Conservation (phyloP, 1,139 yeast genomes). For the Saccharomyces uvarum region DNA sequence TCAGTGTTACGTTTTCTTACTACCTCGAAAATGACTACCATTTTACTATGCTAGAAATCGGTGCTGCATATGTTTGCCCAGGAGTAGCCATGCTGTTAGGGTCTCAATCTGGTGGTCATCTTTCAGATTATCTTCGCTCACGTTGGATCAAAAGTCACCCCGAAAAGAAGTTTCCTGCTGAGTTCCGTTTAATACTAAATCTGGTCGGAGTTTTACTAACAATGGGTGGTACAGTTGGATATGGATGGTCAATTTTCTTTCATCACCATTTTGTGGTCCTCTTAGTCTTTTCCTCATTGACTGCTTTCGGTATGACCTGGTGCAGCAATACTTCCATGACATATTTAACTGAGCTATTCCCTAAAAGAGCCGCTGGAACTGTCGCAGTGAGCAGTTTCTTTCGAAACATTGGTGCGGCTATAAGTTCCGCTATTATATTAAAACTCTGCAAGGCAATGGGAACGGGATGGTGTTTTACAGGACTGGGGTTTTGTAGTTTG, state of each 20-base stretch:
- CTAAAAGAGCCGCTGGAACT: slow-evolving; percentile 47
- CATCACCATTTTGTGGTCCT: slow-evolving; percentile 40
- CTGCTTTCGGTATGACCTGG: slow-evolving; percentile 55
- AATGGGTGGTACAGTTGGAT: slow-evolving; percentile 43
- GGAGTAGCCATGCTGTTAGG: slow-evolving; percentile 46
- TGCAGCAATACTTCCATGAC: slow-evolving; percentile 52
- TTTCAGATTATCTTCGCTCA: slow-evolving; percentile 39
- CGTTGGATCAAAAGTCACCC: slow-evolving; percentile 27
- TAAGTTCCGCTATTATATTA: slow-evolving; percentile 44
- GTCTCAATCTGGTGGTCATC: slow-evolving; percentile 44
- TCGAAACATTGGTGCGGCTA: slow-evolving; percentile 51
- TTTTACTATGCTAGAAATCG: slow-evolving; percentile 35
- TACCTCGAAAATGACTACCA: slow-evolving; percentile 36
- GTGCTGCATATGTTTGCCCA: slow-evolving; percentile 48
- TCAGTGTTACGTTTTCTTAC: slow-evolving; percentile 45
- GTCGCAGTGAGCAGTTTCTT: slow-evolving; percentile 51
- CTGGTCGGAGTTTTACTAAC: slow-evolving; percentile 40
- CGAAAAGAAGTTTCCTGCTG: slow-evolving; percentile 34
- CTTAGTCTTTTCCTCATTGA: slow-evolving; percentile 40
- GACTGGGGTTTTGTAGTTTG: slow-evolving; percentile 40
- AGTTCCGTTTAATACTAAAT: slow-evolving; percentile 42
- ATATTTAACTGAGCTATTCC: slow-evolving; percentile 46
- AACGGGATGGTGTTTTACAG: slow-evolving; percentile 54
- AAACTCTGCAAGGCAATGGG: slow-evolving; percentile 41
- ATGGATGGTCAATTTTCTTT: slow-evolving; percentile 47